These are phyloP conservation scores for Elsinoe australis DNA, from an alignment of 2,329 filamentous ascomycete genomes.

Conservation along the genomic window DNA sequence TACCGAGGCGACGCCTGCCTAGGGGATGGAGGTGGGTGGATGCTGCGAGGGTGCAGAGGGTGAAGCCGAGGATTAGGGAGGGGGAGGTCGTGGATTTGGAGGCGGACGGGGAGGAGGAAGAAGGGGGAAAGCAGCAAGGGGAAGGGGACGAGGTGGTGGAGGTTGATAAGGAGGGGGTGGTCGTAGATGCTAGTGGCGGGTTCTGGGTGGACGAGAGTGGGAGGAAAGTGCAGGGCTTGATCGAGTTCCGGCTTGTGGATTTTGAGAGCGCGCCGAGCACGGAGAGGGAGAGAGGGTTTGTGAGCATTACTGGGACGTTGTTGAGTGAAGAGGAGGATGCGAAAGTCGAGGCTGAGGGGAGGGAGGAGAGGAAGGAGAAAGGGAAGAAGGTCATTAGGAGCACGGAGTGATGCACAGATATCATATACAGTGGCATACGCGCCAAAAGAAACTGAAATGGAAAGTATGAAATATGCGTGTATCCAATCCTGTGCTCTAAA, in stretches of 20 bases:
- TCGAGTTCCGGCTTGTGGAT: constrained; percentile 74
- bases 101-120: constrained; percentile 18
- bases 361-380: constrained; percentile 18
- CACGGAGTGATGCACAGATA: not conserved
- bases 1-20: constrained; percentile 70
- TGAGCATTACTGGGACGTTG: constrained; percentile 86
- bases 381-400: constrained; percentile 11
- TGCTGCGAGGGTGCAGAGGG: not conserved
- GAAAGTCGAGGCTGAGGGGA: constrained; percentile 49
- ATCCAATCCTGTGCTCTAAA: not conserved
- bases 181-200: constrained; percentile 51
- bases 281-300: constrained; percentile 64
- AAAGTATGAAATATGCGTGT: too few relatives aligned
- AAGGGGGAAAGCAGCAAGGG: constrained; percentile 26
- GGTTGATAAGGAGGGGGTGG: constrained; percentile 22
- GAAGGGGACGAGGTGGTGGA: constrained; percentile 30
- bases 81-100: constrained; percentile 17
- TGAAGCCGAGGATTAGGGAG: constrained; percentile 33
- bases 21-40: constrained; percentile 72
- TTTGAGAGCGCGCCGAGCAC: constrained; percentile 63
- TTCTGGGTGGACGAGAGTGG: constrained; percentile 71
- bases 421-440: not conserved
- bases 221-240: constrained; percentile 58
- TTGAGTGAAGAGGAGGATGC: constrained; percentile 60
- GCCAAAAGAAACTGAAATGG: too few relatives aligned